Percentiles rank a stretch among this genome's conserved stretches.
Evolutionary conservation across 2,329 filamentous ascomycete species (phyloP).

Genomic region (Arachnomyces sp.): DNA sequence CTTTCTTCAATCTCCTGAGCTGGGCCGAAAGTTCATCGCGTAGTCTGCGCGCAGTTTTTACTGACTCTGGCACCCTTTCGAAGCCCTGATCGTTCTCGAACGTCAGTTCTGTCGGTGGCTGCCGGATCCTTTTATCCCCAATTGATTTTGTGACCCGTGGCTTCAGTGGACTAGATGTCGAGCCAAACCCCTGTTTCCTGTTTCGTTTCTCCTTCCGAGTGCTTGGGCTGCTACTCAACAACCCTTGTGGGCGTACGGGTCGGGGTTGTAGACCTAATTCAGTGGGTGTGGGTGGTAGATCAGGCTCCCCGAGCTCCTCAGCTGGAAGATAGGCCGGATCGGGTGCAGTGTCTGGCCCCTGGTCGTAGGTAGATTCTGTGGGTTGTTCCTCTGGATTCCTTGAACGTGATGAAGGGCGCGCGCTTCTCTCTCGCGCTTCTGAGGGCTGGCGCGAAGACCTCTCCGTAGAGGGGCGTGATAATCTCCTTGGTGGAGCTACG

Average conservation of each 20-base stretch:
- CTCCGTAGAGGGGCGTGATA: no score
- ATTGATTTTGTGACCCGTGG: constrained; percentile 14
- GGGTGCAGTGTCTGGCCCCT: neutral
- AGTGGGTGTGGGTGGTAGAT: constrained; percentile 48
- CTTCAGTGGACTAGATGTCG: constrained; percentile 25
- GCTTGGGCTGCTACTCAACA: constrained; percentile 32
- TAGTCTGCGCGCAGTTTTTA: constrained; percentile 42
- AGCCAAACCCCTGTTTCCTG: constrained; percentile 16
- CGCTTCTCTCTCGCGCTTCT: no score
- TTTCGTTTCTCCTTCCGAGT: constrained; percentile 22
- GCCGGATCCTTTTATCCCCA: constrained; percentile 8
- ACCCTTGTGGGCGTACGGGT: constrained; percentile 22
- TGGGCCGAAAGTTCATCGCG: constrained; percentile 49
- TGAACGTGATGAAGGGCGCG: neutral
- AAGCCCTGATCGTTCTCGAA: constrained; percentile 4
- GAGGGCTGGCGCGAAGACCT: no score
- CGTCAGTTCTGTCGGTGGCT: constrained; percentile 4
- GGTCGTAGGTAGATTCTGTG: no score
- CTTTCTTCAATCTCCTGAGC: constrained; percentile 48
- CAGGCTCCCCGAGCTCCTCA: constrained; percentile 46
- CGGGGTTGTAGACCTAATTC: constrained; percentile 31
- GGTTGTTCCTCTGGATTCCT: neutral
- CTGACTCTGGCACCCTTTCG: constrained; percentile 15
- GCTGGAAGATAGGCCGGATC: neutral
- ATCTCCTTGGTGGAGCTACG: no score